Conservation (phyloP, 1,139 yeast genomes). For the Pichia sp. region DNA sequence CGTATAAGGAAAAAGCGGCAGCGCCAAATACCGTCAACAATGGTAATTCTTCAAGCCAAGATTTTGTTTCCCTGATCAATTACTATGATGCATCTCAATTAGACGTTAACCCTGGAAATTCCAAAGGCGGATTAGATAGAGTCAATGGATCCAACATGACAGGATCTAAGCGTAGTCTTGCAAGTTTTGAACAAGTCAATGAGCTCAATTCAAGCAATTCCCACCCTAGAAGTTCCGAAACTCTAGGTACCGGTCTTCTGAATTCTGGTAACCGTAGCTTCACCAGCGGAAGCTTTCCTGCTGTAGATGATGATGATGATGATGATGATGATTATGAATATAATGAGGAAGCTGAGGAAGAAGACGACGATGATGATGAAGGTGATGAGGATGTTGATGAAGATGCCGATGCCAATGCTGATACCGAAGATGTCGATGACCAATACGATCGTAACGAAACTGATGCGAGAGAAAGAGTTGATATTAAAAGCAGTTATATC, state of each 20-base stretch:
- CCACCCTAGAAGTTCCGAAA: neutral
- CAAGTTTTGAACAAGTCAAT: neutral
- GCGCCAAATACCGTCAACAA: neutral
- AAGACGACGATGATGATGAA: constrained; percentile 15
- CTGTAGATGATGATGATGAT: constrained; percentile 8
- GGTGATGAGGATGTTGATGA: constrained; percentile 7
- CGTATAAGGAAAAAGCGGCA: neutral
- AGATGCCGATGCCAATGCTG: no score
- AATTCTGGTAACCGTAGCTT: no score
- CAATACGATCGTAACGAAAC: constrained; percentile 1
- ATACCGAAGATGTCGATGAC: constrained; percentile 4
- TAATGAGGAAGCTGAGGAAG: constrained; percentile 17
- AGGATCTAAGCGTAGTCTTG: neutral
- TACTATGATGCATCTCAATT: constrained; percentile 8
- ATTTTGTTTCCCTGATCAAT: constrained; percentile 13
- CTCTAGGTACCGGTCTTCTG: neutral
- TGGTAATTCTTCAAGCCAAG: constrained; percentile 1
- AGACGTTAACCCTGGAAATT: neutral
- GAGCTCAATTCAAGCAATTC: neutral
- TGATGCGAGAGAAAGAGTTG: neutral
- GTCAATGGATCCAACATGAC: neutral
- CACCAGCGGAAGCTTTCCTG: neutral
- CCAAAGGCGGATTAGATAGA: neutral
- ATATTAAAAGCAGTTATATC: neutral
- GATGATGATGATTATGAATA: constrained; percentile 17